These are phyloP conservation scores for Populus tremula DNA, from an alignment of 345 rosid genomes.

Conservation along the genomic window DNA sequence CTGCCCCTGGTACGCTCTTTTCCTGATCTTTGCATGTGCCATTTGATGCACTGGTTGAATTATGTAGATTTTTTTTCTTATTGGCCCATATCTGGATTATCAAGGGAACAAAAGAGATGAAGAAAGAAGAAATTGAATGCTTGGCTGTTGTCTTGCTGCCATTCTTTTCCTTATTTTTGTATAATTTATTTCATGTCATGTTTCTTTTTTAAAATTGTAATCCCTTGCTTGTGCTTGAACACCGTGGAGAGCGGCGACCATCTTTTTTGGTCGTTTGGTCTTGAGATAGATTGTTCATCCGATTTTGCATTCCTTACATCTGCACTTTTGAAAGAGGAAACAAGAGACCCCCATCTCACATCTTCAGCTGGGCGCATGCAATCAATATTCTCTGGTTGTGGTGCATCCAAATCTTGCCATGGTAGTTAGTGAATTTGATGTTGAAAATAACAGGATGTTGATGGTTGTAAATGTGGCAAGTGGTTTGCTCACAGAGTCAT, in stretches of 20 bases:
- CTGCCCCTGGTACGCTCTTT: constrained; percentile 14
- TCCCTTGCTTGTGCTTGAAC: too few relatives aligned
- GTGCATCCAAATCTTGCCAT: not conserved
- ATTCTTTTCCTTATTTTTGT: not conserved
- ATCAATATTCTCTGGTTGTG: not conserved
- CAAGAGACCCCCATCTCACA: not conserved
- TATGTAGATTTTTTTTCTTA: not conserved
- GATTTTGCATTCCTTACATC: not conserved
- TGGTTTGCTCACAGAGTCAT: not conserved
- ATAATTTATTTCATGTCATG: not conserved
- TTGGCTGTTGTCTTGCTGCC: not conserved
- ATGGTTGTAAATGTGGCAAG: not conserved
- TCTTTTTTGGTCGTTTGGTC: constrained; percentile 3
- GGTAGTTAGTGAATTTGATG: not conserved
- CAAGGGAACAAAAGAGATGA: too few relatives aligned
- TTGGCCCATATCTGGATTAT: not conserved
- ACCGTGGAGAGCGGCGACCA: not conserved
- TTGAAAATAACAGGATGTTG: not conserved
- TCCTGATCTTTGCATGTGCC: not conserved
- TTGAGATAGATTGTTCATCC: not conserved
- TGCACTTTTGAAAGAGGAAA: not conserved
- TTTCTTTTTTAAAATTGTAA: not conserved
- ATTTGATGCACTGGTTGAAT: not conserved
- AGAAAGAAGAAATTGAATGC: not conserved
- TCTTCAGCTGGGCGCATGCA: not conserved